phyloP scores from a whole-genome alignment of 208 protist genomes.

The Acanthamoeba culbertsoni region DNA sequence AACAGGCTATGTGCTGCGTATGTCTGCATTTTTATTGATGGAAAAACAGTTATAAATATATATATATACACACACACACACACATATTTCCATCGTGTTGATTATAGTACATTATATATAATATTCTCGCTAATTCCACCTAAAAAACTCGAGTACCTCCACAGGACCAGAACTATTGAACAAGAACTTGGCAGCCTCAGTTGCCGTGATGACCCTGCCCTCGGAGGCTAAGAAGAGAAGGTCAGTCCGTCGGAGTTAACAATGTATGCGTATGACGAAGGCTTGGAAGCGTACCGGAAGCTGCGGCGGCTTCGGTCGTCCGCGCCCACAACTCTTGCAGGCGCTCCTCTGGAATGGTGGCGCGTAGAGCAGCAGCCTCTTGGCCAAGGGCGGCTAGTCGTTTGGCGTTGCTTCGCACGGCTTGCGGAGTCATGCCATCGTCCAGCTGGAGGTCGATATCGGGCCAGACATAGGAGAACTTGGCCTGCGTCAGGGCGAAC shows the following conservation, averaged over 20 bases:
- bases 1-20: background rate
- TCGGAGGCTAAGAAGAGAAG: background rate
- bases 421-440: background rate
- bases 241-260: background rate
- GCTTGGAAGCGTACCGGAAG: background rate
- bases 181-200: background rate
- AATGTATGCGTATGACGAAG: background rate
- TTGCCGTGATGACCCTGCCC: background rate
- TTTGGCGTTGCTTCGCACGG: conserved; percentile 21
- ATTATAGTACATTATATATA: no score
- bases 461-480: conserved; percentile 32
- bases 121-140: background rate
- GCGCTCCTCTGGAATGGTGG: background rate
- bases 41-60: background rate
- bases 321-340: background rate
- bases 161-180: background rate
- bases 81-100: no score
- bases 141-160: background rate
- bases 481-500: conserved; percentile 33
- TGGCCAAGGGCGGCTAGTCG: background rate
- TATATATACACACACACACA: background rate
- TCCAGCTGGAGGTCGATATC: background rate
- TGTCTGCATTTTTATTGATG: background rate
- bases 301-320: background rate
- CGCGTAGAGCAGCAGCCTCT: background rate